A percentile compares a stretch with the other conserved stretches of the same genome.
phyloP scores from a whole-genome alignment of 305 asterid species.

The Withania somnifera region DNA sequence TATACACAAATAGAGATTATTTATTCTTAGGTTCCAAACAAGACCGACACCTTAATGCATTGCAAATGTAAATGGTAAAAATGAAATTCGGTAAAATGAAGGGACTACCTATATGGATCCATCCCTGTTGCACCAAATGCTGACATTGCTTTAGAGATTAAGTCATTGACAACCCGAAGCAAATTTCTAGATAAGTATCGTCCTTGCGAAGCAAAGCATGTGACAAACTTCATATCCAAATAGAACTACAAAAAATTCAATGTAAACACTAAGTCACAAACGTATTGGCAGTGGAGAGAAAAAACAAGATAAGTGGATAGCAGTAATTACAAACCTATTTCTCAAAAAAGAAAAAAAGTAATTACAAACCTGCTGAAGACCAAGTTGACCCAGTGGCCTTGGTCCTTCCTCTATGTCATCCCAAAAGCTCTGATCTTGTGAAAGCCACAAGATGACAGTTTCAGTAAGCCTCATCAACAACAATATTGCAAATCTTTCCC shows the following conservation, averaged over 20 bases:
- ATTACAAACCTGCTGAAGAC: constrained; percentile 79
- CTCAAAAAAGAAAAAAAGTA: too few relatives aligned
- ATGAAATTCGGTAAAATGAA: neutral
- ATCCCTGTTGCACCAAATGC: constrained; percentile 83
- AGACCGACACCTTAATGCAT: neutral
- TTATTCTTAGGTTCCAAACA: neutral
- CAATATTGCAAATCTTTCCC: constrained; percentile 86
- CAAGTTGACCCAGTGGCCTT: constrained; percentile 69
- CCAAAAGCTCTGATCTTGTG: constrained; percentile 96
- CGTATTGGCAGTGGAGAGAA: neutral
- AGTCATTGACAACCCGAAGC: constrained; percentile 77
- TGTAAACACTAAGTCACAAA: constrained; percentile 3
- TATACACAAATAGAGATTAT: neutral
- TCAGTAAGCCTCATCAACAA: constrained; percentile 94
- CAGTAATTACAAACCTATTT: constrained; percentile 47
- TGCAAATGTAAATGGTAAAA: neutral
- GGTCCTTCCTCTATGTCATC: constrained; percentile 95
- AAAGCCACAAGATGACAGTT: constrained; percentile 92
- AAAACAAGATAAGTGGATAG: constrained; percentile 6
- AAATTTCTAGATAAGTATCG: constrained; percentile 90
- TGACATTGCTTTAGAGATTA: constrained; percentile 65
- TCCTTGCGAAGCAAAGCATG: constrained; percentile 90
- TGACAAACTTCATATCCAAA: constrained; percentile 94
- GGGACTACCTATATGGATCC: constrained; percentile 76
- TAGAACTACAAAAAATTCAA: constrained; percentile 62